These are phyloP conservation scores for Zostera marina DNA, from an alignment of 116 monocot species.

Conservation along the genomic window DNA sequence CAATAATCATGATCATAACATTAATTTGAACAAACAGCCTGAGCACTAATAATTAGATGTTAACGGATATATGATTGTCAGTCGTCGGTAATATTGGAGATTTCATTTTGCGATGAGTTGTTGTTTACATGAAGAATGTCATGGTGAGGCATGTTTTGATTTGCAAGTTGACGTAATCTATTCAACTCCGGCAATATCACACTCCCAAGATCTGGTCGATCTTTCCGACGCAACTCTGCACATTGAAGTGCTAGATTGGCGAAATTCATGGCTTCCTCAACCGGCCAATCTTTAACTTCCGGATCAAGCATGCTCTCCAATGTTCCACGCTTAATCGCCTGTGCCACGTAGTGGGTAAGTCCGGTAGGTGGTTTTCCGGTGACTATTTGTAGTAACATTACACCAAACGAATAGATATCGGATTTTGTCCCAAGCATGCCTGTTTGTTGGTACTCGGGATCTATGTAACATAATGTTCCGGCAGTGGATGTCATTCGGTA, in stretches of 20 bases:
- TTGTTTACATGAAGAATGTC: constrained; percentile 1
- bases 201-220: constrained; percentile 4
- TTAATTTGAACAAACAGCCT: no score
- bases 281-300: constrained; percentile 6
- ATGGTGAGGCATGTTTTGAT: not conserved
- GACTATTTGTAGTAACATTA: constrained; percentile 5
- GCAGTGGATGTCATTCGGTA: constrained; percentile 8
- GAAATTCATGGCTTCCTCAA: constrained; percentile 5
- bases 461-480: constrained; percentile 10
- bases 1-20: no score
- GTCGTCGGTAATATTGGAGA: no score
- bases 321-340: constrained; percentile 1
- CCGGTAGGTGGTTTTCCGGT: constrained; percentile 7
- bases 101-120: no score
- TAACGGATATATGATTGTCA: no score
- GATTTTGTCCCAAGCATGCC: constrained; percentile 11
- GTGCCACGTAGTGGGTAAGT: constrained; percentile 4
- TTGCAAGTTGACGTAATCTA: not conserved
- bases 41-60: no score
- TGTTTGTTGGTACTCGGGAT: constrained; percentile 10
- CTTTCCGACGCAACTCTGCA: constrained; percentile 7
- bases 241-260: constrained; percentile 5
- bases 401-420: constrained; percentile 6
- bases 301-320: constrained; percentile 5
- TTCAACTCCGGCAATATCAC: constrained; percentile 7